These are phyloP conservation scores for Colletotrichum nymphaeae DNA, from an alignment of 2,329 filamentous ascomycete genomes.

Conservation along the genomic window DNA sequence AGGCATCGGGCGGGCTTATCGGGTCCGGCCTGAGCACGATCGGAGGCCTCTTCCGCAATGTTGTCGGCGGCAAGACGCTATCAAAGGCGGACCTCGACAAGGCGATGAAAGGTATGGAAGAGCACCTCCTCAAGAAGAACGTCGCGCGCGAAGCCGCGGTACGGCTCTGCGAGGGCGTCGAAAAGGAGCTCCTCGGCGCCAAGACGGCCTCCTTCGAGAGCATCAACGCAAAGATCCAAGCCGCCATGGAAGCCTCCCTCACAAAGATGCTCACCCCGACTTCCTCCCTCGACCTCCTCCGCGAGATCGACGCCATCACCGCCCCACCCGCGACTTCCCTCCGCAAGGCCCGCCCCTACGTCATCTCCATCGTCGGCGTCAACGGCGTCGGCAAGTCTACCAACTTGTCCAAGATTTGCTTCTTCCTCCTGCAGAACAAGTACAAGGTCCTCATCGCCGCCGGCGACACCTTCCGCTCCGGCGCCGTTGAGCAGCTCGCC, in stretches of 20 bases:
- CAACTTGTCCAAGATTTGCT: conserved; percentile 97
- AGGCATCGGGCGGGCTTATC: conserved; percentile 72
- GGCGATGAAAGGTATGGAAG: conserved; percentile 95
- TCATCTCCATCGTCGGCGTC: conserved; percentile 97
- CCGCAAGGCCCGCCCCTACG: conserved; percentile 81
- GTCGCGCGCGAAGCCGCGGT: conserved; percentile 94
- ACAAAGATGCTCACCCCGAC: conserved; percentile 97
- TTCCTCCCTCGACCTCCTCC: conserved; percentile 91
- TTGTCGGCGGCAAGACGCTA: conserved; percentile 93
- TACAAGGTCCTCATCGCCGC: conserved; percentile 95
- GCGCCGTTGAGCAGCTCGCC: conserved; percentile 94
- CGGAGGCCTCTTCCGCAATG: conserved; percentile 90
- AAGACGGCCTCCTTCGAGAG: conserved; percentile 94
- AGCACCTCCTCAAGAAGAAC: conserved; percentile 94
- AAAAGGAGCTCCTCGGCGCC: conserved; percentile 87
- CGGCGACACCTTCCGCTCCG: conserved; percentile 96
- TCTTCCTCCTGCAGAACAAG: conserved; percentile 97
- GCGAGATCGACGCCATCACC: conserved; percentile 87
- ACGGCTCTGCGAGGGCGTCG: conserved; percentile 89
- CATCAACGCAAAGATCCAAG: conserved; percentile 84
- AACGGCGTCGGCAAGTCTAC: conserved; percentile 99
- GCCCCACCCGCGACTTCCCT: conserved; percentile 73
- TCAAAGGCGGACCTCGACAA: conserved; percentile 91
- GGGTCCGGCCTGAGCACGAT: conserved; percentile 85
- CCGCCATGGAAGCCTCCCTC: conserved; percentile 91